Percentiles rank a stretch among this genome's conserved stretches.
Conservation (phyloP, 1,284 basidiomycete genomes). For the Ceratobasidium theobromae region DNA sequence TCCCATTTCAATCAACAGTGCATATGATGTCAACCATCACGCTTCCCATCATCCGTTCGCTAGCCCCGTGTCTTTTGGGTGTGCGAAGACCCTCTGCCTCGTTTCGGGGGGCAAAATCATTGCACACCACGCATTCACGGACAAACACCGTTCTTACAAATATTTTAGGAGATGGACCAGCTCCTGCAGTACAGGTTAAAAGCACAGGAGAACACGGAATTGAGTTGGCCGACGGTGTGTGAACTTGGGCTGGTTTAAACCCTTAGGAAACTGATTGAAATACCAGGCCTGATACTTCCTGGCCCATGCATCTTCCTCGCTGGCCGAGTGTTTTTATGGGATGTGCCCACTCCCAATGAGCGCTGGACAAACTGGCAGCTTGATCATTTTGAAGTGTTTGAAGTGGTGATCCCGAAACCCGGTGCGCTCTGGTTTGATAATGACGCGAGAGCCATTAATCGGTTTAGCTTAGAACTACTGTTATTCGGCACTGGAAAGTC, state of each 20-base stretch:
- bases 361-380: constrained; percentile 62
- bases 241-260: not conserved
- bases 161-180: constrained; percentile 66
- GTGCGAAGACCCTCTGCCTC: not conserved
- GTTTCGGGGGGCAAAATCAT: not conserved
- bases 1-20: not conserved
- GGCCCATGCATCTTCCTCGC: constrained; percentile 82
- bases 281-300: constrained; percentile 68
- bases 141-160: constrained; percentile 54
- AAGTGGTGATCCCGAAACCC: constrained; percentile 79
- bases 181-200: constrained; percentile 69
- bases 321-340: constrained; percentile 88
- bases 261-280: not conserved
- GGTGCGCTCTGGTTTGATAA: constrained; percentile 55
- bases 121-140: not conserved
- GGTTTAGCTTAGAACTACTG: constrained; percentile 68
- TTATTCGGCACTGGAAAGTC: constrained; percentile 83
- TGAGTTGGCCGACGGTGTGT: constrained; percentile 55
- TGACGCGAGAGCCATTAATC: not conserved
- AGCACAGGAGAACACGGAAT: constrained; percentile 63
- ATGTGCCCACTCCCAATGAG: constrained; percentile 60
- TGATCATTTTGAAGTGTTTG: constrained; percentile 78
- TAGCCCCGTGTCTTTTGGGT: not conserved
- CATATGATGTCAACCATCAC: constrained; percentile 18
- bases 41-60: not conserved